A percentile compares a stretch with the other conserved stretches of the same genome.
These are phyloP conservation scores for Arxiozyma telluris DNA, from an alignment of 1,139 yeast species.

Conservation along the genomic window DNA sequence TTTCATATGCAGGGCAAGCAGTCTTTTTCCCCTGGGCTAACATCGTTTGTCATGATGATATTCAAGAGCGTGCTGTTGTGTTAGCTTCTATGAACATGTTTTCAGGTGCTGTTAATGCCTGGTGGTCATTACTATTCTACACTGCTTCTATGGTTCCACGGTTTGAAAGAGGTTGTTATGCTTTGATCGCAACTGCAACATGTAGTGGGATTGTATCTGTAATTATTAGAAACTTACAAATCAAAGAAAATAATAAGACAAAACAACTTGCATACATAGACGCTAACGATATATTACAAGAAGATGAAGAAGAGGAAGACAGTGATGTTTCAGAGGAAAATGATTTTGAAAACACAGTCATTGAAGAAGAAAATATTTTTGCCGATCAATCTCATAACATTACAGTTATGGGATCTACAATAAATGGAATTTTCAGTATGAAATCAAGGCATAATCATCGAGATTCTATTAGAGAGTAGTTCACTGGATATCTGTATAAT, in stretches of 20 bases:
- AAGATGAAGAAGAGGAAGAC: slow-evolving; percentile 12
- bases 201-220: slow-evolving; percentile 32
- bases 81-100: slow-evolving; percentile 59
- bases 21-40: slow-evolving; percentile 56
- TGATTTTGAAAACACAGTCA: too few species aligned
- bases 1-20: slow-evolving; percentile 50
- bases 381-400: neutral
- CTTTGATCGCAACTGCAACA: slow-evolving; percentile 45
- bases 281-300: slow-evolving; percentile 21
- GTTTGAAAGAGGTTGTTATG: slow-evolving; percentile 45
- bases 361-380: neutral
- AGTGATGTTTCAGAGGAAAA: too few species aligned
- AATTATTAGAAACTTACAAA: slow-evolving; percentile 33
- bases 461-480: neutral
- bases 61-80: slow-evolving; percentile 50
- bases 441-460: neutral
- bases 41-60: slow-evolving; percentile 43
- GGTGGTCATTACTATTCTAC: slow-evolving; percentile 52
- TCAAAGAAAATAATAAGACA: slow-evolving; percentile 29
- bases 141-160: slow-evolving; percentile 44
- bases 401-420: neutral
- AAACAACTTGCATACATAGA: slow-evolving; percentile 18
- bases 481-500: too few species aligned
- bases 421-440: neutral
- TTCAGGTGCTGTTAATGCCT: slow-evolving; percentile 51